Base-by-base conservation (phyloP, 805 yeast species). In the baker's yeast (Saccharomyces cerevisiae) region DNA sequence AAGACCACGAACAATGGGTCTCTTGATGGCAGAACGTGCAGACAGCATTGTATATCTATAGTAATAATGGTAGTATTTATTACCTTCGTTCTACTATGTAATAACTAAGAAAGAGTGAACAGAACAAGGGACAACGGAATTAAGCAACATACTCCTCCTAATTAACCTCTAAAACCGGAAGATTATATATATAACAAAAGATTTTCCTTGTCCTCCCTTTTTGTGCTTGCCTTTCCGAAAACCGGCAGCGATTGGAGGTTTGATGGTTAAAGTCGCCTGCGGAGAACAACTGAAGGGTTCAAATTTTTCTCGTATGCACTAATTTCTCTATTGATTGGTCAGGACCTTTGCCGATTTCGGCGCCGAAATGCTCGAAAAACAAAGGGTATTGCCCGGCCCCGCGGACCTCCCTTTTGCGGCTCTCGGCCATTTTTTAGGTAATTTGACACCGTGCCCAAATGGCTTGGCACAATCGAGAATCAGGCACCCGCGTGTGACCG, bases 1-100 rank as follows among this genome's bases (percentile, higher is more conserved):
- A 53, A 75, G 61, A 55, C 76, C 71, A 64, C 78, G 75, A 50
- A 61, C 58, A 46, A 63, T 48, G 51, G 55, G 63, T 50, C 53
- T 63, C 48, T 61, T 52, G 41, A 55, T 53, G 43, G 65, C 57
- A 50, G 62, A 52, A 58, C 71, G 71, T 52, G 71, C 70, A 53
- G 72, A 67, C 59, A 70, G 61, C 72, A 70, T 69, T 53, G 31
- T 43, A 28, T 14, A 41, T 22, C 48, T 36, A 21, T 36, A 36
- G 43, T 36, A 36, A 21, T n/a, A 36, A 36, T 36, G 17, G 24
- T 36, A 36, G 4, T 36, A 9, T 3, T 17, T 36, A 36, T 36
- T 36, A 36, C 43, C 11, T 36, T 36, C 43, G 43, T 36, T 17
- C 22, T 21, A 36, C 24, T 36, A 10, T 17, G 4, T 22, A 36